Conservation (phyloP, 345 rosid genomes). For the Ricinus communis region DNA sequence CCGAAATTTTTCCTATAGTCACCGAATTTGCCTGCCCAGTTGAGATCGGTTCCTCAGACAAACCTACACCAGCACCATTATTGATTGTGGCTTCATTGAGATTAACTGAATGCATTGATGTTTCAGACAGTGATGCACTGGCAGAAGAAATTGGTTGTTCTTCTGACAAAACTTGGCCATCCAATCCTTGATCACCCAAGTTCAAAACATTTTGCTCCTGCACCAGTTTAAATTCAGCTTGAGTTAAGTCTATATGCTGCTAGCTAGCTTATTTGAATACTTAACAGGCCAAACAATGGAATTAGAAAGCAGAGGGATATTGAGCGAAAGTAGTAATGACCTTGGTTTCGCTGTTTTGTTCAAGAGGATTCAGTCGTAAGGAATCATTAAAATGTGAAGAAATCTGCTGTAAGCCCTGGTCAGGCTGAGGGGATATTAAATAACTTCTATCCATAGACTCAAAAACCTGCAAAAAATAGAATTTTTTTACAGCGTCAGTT, state of each 20-base stretch:
- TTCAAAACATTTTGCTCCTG: conserved; percentile 49
- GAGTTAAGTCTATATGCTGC: conserved; percentile 7
- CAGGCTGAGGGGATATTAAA: conserved; percentile 41
- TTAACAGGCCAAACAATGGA: conserved; percentile 6
- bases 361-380: conserved; percentile 46
- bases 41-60: conserved; percentile 44
- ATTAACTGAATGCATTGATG: conserved; percentile 36
- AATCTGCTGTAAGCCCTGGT: conserved; percentile 57
- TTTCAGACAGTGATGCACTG: conserved; percentile 37
- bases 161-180: conserved; percentile 45
- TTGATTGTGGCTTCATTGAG: conserved; percentile 30
- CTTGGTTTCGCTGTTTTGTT: conserved; percentile 53
- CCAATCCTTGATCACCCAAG: conserved; percentile 37
- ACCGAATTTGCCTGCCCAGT: conserved; percentile 35
- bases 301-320: conserved; percentile 11
- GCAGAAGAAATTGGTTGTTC: conserved; percentile 49
- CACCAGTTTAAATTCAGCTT: conserved; percentile 25
- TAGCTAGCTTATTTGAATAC: background rate
- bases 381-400: conserved; percentile 70
- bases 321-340: conserved; percentile 34
- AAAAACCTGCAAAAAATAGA: conserved; percentile 43
- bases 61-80: conserved; percentile 31
- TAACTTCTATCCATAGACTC: conserved; percentile 54
- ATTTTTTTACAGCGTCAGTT: conserved; percentile 12
- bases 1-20: conserved; percentile 46